Conservation (phyloP, 2,329 filamentous ascomycete species). For the Penicillium rolfsii region DNA sequence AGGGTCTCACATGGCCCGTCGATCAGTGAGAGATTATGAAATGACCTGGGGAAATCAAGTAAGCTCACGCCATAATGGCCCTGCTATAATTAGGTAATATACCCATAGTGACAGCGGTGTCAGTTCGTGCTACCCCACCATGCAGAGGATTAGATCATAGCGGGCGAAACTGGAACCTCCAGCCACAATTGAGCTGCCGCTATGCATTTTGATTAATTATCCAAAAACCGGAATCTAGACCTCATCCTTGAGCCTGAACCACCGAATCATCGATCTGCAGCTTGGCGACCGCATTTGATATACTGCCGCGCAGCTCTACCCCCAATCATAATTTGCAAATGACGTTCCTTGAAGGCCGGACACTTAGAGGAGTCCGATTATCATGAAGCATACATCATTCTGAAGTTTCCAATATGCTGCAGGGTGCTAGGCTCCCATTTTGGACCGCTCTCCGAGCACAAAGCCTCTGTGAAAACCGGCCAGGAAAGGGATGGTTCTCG, state of each 20-base stretch:
- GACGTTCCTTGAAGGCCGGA: background rate
- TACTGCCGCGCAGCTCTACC: background rate
- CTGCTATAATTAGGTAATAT: background rate
- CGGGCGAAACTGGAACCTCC: background rate
- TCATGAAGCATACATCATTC: background rate
- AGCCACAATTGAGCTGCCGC: background rate
- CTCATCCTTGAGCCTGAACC: background rate
- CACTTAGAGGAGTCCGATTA: too few relatives aligned
- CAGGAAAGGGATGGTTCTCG: background rate
- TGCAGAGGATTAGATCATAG: constrained; percentile 1
- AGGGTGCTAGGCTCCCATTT: background rate
- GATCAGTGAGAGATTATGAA: background rate
- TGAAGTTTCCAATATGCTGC: background rate
- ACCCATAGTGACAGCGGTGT: background rate
- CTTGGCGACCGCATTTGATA: background rate
- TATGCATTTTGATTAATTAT: background rate
- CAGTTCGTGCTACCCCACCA: background rate
- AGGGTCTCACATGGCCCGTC: background rate
- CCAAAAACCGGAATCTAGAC: constrained; percentile 2
- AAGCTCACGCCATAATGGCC: background rate
- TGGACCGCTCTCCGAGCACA: background rate
- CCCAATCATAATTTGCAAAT: background rate
- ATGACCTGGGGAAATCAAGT: background rate
- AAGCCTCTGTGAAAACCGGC: background rate
- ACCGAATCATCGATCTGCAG: background rate